Conservation (phyloP, 2,329 filamentous ascomycete species). For the Colletotrichum sp. region DNA sequence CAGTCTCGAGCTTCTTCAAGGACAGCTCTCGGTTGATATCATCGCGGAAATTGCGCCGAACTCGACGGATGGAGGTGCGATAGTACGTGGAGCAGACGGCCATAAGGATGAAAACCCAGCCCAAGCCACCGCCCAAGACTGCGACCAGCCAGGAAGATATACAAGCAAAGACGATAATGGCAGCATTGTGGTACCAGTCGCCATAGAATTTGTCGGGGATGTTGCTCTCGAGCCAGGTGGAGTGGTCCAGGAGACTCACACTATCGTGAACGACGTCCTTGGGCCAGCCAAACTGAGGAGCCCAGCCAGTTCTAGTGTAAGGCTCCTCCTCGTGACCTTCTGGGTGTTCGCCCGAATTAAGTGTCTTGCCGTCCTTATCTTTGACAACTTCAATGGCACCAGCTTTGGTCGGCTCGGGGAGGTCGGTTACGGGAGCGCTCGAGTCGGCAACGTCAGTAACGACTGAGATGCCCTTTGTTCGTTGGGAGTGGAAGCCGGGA, state of each 20-base stretch:
- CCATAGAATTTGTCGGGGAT: slow-evolving; percentile 91
- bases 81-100: slow-evolving; percentile 94
- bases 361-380: slow-evolving; percentile 52
- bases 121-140: slow-evolving; percentile 86
- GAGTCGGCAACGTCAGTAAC: slow-evolving; percentile 77
- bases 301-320: slow-evolving; percentile 76
- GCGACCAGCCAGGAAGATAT: slow-evolving; percentile 90
- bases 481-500: slow-evolving; percentile 65
- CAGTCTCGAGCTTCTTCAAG: slow-evolving; percentile 85
- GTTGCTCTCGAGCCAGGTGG: slow-evolving; percentile 84
- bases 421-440: slow-evolving; percentile 72
- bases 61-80: slow-evolving; percentile 89
- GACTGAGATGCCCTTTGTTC: slow-evolving; percentile 70
- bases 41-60: slow-evolving; percentile 94
- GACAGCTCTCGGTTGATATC: slow-evolving; percentile 90
- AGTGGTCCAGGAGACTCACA: slow-evolving; percentile 82
- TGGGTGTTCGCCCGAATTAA: slow-evolving; percentile 55
- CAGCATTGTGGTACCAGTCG: slow-evolving; percentile 98
- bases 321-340: slow-evolving; percentile 58
- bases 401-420: slow-evolving; percentile 75
- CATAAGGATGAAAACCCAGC: slow-evolving; percentile 94
- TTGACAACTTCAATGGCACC: slow-evolving; percentile 65
- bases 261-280: slow-evolving; percentile 59
- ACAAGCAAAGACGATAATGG: slow-evolving; percentile 91
- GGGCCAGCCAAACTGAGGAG: slow-evolving; percentile 80